Evolutionary conservation across 148 eudicot genomes (phyloP), one percentile per base, ranked within the genome.

Genomic region (Persicaria maculosa): DNA sequence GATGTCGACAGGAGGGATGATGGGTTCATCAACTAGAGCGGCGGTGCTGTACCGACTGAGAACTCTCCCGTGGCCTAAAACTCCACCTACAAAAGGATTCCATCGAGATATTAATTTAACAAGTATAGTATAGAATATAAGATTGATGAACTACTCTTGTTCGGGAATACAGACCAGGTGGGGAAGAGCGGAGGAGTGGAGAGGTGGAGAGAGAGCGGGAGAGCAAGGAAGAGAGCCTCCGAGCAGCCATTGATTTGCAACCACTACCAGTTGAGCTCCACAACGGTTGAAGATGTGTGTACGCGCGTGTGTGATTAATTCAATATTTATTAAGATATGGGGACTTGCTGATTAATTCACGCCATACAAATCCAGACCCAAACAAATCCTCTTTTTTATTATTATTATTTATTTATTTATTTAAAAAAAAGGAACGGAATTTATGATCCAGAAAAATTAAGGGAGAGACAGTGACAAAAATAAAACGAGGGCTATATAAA

Each of bases 1-100:
- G 53, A 95, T 68, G 73, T 86, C 82, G 52, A 95, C 92, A 76
- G 88, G 84, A 47, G 97, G 97, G 74, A 77, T 77, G 20, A 95
- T 84, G 6, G 89, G 89, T 68, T 87, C 83, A 75, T 92, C 98
- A 67, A 82, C 50, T 17, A 80, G 87, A 40, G 88, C 93, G 62
- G 90, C 86, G n/a, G 98, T 90, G 79, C 85, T 87, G 71, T 79
- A 88, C 81, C 84, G 72, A 50, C 80, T 81, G 19, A 77, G 68
- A 58, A 79, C 25, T 45, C 88, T 83, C 44, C 70, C 87, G 69
- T 74, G 75, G 4, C 83, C 73, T 68, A 82, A 74, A 67, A 54
- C 81, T 76, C 82, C 82, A 7, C 92, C 97, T 91, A 85, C 65
- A 84, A 22, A 76, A 14, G 54, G 47, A 58, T 40, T 25, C 44